Percentiles rank a stretch among this genome's conserved stretches.
These are phyloP conservation scores for Neurospora discreta DNA, from an alignment of 495 filamentous ascomycete genomes.

Conservation along the genomic window DNA sequence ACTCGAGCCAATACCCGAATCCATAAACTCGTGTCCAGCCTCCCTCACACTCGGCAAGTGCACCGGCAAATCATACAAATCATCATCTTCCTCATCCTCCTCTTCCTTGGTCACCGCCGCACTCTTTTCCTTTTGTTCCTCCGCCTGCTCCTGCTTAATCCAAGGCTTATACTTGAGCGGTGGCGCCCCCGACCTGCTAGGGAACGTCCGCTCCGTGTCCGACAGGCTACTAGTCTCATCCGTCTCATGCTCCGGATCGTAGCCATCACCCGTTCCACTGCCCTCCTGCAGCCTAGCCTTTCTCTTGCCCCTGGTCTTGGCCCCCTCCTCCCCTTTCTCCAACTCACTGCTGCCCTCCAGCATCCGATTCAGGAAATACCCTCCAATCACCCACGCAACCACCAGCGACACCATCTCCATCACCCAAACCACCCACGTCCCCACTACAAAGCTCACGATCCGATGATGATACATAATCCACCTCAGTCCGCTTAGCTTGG, in stretches of 20 bases:
- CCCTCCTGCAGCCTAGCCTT: not conserved
- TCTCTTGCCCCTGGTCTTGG: not conserved
- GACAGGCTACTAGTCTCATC: slow-evolving; percentile 12
- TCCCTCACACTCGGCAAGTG: slow-evolving; percentile 21
- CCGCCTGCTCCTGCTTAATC: not conserved
- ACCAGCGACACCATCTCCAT: slow-evolving; percentile 52
- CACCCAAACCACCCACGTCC: slow-evolving; percentile 62
- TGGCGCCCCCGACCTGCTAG: slow-evolving; percentile 40
- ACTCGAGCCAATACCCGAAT: slow-evolving; percentile 38
- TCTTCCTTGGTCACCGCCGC: slow-evolving; percentile 17
- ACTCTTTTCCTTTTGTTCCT: not conserved
- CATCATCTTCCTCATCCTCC: slow-evolving; percentile 9
- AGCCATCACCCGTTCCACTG: not conserved
- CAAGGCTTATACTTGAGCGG: slow-evolving; percentile 29
- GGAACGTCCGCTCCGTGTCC: slow-evolving; percentile 40
- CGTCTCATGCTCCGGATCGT: slow-evolving; percentile 12
- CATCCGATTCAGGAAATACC: not conserved
- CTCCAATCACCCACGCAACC: slow-evolving; percentile 16
- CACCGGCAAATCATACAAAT: not conserved
- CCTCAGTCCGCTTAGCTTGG: slow-evolving; percentile 62
- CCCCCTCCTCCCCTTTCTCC: not conserved
- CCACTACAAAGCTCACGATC: slow-evolving; percentile 53
- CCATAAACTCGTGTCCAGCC: slow-evolving; percentile 14
- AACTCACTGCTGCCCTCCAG: not conserved
- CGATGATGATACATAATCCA: slow-evolving; percentile 82